Evolutionary conservation across 768 basidiomycete species (phyloP).

Genomic region (Panaeolus cyanescens): DNA sequence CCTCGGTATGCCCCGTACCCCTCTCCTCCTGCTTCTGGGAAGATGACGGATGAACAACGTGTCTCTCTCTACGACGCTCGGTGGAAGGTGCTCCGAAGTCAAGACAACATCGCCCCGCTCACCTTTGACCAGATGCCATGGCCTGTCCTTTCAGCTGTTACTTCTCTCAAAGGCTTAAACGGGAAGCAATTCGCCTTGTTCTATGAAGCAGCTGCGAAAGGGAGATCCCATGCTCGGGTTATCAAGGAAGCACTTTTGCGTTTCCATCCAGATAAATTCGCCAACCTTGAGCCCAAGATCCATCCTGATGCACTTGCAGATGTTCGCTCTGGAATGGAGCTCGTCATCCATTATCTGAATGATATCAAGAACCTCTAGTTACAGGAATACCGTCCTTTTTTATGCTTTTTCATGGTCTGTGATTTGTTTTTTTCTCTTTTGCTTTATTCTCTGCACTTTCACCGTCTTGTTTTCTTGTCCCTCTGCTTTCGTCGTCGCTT

Average conservation of each 20-base stretch:
- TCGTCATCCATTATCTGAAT: not conserved
- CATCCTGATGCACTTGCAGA: not conserved
- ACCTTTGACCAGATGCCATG: not conserved
- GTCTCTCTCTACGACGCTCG: not conserved
- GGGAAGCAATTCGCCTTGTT: not conserved
- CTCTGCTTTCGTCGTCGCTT: not conserved
- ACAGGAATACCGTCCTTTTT: not conserved
- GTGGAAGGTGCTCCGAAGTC: not conserved
- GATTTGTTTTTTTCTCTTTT: not conserved
- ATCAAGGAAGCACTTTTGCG: not conserved
- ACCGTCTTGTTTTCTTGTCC: not conserved
- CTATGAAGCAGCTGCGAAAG: not conserved
- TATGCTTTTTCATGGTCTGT: too few relatives aligned
- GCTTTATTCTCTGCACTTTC: not conserved
- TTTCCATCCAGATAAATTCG: not conserved
- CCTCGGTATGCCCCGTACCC: not conserved
- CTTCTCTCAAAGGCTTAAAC: not conserved
- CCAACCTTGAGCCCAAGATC: not conserved
- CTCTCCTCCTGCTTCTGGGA: not conserved
- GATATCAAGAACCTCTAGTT: not conserved
- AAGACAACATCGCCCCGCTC: not conserved
- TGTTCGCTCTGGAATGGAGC: not conserved
- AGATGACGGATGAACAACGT: not conserved
- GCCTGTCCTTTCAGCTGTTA: not conserved
- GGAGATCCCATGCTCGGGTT: not conserved